Evolutionary conservation across 306 rosid genomes (phyloP).

Genomic region (Vigna angularis): DNA sequence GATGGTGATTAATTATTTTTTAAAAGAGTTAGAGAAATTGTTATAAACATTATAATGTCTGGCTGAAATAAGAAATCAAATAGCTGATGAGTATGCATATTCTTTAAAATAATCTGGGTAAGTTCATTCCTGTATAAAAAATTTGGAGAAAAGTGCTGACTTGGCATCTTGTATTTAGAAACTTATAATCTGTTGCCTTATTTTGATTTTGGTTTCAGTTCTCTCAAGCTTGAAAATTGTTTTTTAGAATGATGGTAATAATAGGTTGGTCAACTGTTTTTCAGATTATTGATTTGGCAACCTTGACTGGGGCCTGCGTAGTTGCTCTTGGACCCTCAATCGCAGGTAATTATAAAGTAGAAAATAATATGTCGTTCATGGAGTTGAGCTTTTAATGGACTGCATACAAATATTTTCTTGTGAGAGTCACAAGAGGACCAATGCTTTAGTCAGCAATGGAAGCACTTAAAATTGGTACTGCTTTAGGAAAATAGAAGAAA

Average conservation of each 20-base stretch:
- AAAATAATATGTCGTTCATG: not conserved
- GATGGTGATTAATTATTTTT: conserved; percentile 1
- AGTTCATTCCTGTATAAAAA: conserved; percentile 23
- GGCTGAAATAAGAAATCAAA: conserved; percentile 5
- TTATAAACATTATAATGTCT: conserved; percentile 4
- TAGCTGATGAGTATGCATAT: conserved; percentile 10
- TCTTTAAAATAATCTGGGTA: conserved; percentile 5
- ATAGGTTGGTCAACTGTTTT: conserved; percentile 43
- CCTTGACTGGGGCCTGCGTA: conserved; percentile 90
- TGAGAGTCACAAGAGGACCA: not conserved
- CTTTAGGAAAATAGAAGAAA: conserved; percentile 12
- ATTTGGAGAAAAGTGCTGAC: conserved; percentile 11
- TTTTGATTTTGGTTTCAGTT: conserved; percentile 28
- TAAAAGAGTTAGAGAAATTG: conserved; percentile 15
- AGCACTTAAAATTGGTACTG: conserved; percentile 14
- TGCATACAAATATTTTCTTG: conserved; percentile 2
- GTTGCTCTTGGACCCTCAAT: conserved; percentile 95
- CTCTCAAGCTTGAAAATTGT: conserved; percentile 9
- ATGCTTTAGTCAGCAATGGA: not conserved
- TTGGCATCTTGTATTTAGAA: conserved; percentile 14
- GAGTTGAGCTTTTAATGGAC: not conserved
- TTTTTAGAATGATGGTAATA: conserved; percentile 52
- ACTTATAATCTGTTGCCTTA: conserved; percentile 1
- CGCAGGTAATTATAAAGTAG: conserved; percentile 67
- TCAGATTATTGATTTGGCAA: conserved; percentile 94